A percentile compares a stretch with the other conserved stretches of the same genome.
These are phyloP conservation scores for Penicillium sp. DNA, from an alignment of 2,329 filamentous ascomycete genomes.

Conservation along the genomic window DNA sequence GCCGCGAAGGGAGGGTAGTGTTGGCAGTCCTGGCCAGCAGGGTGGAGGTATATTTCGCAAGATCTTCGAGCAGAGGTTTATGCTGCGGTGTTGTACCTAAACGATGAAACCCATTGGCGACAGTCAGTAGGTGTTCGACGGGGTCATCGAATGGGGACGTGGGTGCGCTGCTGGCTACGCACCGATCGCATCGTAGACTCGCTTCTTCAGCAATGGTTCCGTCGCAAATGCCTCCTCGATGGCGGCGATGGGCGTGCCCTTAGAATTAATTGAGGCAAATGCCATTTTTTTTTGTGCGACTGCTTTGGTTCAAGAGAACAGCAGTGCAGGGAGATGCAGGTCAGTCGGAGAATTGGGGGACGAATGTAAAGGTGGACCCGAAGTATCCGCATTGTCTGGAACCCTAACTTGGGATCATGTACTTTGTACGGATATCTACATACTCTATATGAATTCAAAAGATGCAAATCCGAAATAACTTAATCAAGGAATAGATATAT, in stretches of 20 bases:
- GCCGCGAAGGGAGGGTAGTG: constrained; percentile 26
- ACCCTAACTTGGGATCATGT: background rate
- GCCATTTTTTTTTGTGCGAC: constrained; percentile 32
- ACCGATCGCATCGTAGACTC: constrained; percentile 46
- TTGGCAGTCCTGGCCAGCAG: constrained; percentile 35
- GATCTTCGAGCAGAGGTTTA: constrained; percentile 48
- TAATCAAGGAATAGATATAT: constrained; percentile 6
- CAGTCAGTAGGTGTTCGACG: constrained; percentile 14
- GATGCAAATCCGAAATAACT: background rate
- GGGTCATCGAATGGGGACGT: constrained; percentile 6
- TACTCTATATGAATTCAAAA: background rate
- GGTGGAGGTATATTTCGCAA: constrained; percentile 46
- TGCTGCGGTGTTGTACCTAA: constrained; percentile 40
- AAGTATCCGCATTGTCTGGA: constrained; percentile 8
- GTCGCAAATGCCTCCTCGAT: constrained; percentile 45
- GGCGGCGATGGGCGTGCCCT: constrained; percentile 25
- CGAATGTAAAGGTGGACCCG: constrained; percentile 13
- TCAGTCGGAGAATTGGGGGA: constrained; percentile 14
- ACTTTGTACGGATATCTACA: background rate
- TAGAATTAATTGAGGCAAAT: constrained; percentile 37
- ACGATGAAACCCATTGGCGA: constrained; percentile 8
- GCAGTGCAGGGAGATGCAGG: constrained; percentile 16
- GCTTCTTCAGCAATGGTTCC: constrained; percentile 39
- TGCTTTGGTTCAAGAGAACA: constrained; percentile 14
- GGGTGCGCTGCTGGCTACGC: constrained; percentile 22